Base-by-base conservation (phyloP, 768 basidiomycete species). In the Baorangia bicolor region DNA sequence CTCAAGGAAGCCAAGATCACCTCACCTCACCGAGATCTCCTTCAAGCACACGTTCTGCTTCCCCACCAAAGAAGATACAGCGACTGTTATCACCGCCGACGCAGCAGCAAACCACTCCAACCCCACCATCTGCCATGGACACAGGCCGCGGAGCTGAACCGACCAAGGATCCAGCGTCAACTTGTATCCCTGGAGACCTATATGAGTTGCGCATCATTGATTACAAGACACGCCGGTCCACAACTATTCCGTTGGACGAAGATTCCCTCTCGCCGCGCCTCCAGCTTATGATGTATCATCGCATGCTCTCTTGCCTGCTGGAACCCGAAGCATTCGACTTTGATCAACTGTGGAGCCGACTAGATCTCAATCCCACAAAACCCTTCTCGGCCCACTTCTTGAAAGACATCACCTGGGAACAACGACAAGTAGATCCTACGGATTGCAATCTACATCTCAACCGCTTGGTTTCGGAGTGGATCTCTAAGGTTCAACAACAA, bases 241-340 rank as follows among this genome's bases (percentile, higher is more conserved):
- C 73, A 2, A 75, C 68, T 14, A 59, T 91, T 2, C 90, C 90
- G 2, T 67, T 75, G 4, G 75, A 84, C 14, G 76, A 78, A 38
- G 89, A 91, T 58, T 77, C 83, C 0, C 66, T 80, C 14, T 67
- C 83, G 1, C 77, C 89, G 0, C 81, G 81, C 8, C 71, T 91
- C 34, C 91, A 93, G 66, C 77, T 92, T 5, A 90, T 90, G 87
- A 71, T 91, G 35, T 93, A 93, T 64, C 79, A 82, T 61, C 82
- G 82, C 18, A 80, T 93, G 49, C 75, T 93, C 35, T 74, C 76
- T 21, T 70, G 72, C 4, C 71, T 90, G 13, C 66, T 86, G 20
- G 69, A 79, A 4, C 75, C 76, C 1, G 58, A 59, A 35, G 48
- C 62, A 0, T 81, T 84, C 55, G 77, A 86, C 60, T 89, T 86